These are phyloP conservation scores for Austroboletus novae-zelandiae DNA, from an alignment of 1,284 basidiomycete species.

Conservation along the genomic window DNA sequence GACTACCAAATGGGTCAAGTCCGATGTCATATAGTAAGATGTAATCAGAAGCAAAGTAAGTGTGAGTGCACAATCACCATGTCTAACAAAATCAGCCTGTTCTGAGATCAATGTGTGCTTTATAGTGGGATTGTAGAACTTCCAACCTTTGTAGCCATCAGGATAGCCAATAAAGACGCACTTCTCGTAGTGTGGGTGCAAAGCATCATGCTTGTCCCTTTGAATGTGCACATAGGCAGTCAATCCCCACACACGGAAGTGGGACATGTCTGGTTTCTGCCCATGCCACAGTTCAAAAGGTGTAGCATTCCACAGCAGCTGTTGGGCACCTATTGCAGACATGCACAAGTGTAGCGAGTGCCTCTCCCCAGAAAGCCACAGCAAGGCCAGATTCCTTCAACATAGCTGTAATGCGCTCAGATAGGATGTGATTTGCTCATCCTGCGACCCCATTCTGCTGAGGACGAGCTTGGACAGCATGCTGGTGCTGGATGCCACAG, in stretches of 20 bases:
- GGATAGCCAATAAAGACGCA: too few species aligned
- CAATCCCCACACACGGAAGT: slow-evolving; percentile 27
- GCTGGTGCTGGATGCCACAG: not conserved
- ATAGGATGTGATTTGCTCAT: not conserved
- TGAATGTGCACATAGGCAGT: slow-evolving; percentile 34
- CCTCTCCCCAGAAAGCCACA: not conserved
- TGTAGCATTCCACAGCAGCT: slow-evolving; percentile 2
- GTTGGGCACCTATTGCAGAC: not conserved
- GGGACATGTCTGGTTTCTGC: slow-evolving; percentile 27
- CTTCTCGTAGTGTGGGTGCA: too few species aligned
- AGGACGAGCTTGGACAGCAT: not conserved
- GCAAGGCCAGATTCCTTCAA: not conserved
- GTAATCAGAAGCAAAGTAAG: too few species aligned
- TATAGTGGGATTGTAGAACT: too few species aligned
- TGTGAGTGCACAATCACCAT: too few species aligned
- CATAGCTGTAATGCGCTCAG: not conserved
- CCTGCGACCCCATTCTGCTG: not conserved
- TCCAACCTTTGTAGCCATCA: too few species aligned
- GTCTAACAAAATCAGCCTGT: too few species aligned
- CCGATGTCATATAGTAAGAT: too few species aligned
- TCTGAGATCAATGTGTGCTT: too few species aligned
- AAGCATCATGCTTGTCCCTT: too few species aligned
- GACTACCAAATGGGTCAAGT: too few species aligned
- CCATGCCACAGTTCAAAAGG: slow-evolving; percentile 20
- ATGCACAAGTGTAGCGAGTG: not conserved